Evolutionary conservation across 1,139 yeast genomes (phyloP), one percentile per base, ranked within the genome.

Genomic region (Lodderomyces elongisporus): DNA sequence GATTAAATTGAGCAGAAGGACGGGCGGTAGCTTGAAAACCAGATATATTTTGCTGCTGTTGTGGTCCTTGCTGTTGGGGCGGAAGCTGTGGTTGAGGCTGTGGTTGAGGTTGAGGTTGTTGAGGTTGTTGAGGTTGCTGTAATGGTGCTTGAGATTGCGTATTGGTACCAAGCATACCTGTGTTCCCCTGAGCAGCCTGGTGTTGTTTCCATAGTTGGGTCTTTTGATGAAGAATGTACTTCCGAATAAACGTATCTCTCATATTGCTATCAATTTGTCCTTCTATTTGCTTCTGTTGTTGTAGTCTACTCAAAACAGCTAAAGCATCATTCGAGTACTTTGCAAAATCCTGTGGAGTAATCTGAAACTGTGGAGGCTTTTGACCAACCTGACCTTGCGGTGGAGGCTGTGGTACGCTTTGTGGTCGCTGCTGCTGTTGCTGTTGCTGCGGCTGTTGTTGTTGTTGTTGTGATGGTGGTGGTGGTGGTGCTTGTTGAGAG

Each of bases 261-360:
- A 62, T 50, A 16, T 49, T 43, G 29, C 52, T 63, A 27, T 55
- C 60, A 34, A 52, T 38, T 27, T 54, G 56, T 10, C 51, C 49
- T 18, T 54, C 66, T 32, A 66, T 54, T 2, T 65, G 56, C 5
- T 69, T 62, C 36, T 58, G 63, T 20, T 63, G 62, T 38, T 66
- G 72, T 29, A 68, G 51, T 32, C 66, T 51, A 15, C 52, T 41
- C 35, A 67, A 56, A 25, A 66, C 49, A 10, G 58, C 49, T 62
- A 67, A 53, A 1, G 74, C 74, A 33, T 66, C 73, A 5, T 62
- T 51, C 23, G 62, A 57, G 45, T 66, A 65, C 40, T 63, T 64
- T 41, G 57, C 50, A 32, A 63, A 55, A 40, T 68, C 74, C 33
- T 67, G 70, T 16, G 60, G 62, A 4, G 72, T 62, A 31, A 68